phyloP scores from a whole-genome alignment of 768 basidiomycete species.

The Calocybe gangraenosa region DNA sequence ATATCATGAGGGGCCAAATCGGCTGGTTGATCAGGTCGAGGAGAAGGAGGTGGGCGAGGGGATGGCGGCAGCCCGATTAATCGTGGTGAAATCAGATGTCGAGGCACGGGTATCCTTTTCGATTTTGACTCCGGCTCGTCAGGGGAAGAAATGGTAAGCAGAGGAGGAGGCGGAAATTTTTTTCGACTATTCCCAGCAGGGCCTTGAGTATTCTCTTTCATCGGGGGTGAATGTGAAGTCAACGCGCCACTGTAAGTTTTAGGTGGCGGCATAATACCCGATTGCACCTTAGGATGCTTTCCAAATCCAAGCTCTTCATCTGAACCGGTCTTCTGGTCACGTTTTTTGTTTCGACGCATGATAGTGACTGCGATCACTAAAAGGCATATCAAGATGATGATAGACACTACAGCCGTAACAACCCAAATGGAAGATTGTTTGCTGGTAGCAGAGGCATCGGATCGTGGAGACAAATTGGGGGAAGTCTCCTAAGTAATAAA shows the following conservation, averaged over 20 bases:
- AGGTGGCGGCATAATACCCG: constrained; percentile 3
- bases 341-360: constrained; percentile 3
- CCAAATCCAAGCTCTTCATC: constrained; percentile 14
- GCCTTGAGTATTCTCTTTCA: background rate
- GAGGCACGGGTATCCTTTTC: constrained; percentile 8
- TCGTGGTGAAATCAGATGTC: constrained; percentile 2
- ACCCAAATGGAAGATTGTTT: constrained; percentile 4
- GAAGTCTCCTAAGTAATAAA: background rate
- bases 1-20: background rate
- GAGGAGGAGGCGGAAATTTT: constrained; percentile 3
- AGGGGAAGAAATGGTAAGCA: constrained; percentile 10
- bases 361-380: background rate
- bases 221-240: constrained; percentile 5
- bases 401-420: constrained; percentile 6
- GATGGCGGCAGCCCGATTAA: constrained; percentile 7
- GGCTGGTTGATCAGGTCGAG: background rate
- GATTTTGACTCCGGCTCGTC: constrained; percentile 1
- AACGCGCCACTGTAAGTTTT: constrained; percentile 7
- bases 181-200: background rate
- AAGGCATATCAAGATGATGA: constrained; percentile 6
- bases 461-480: constrained; percentile 3
- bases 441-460: background rate
- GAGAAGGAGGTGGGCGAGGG: constrained; percentile 8
- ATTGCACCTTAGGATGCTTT: constrained; percentile 5
- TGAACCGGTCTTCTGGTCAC: background rate